Percentiles rank a stretch among this genome's conserved stretches.
Evolutionary conservation across 140 eudicot species (phyloP).

Genomic region (Flaveria floridana): DNA sequence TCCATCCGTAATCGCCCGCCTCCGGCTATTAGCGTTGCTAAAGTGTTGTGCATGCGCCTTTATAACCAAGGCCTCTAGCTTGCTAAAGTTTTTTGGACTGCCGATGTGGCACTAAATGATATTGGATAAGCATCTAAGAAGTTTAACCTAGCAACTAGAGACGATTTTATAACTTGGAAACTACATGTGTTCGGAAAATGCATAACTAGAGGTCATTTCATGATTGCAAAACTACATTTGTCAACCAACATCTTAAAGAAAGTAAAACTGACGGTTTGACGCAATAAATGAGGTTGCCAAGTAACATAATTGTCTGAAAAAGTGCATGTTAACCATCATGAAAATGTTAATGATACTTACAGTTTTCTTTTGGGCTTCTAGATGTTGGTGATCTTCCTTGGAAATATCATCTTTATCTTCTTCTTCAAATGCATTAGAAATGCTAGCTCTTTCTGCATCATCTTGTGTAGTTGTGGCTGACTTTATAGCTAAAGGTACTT

Average conservation of each 20-base stretch:
- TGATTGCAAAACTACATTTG: not conserved
- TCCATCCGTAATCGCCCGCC: too few species aligned
- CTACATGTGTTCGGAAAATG: not conserved
- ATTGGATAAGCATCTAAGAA: not conserved
- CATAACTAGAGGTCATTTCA: not conserved
- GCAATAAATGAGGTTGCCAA: not conserved
- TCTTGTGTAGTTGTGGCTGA: constrained; percentile 12
- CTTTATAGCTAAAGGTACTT: constrained; percentile 13
- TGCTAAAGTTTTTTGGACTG: not conserved
- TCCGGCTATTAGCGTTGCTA: too few species aligned
- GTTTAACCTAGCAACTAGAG: not conserved
- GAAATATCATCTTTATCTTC: not conserved
- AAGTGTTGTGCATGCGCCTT: too few species aligned
- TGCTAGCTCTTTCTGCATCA: constrained; percentile 21
- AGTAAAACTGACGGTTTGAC: not conserved
- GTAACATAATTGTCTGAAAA: not conserved
- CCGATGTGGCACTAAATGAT: not conserved
- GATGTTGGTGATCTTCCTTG: constrained; percentile 37
- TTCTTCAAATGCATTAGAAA: constrained; percentile 34
- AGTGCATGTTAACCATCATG: not conserved
- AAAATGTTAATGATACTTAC: constrained; percentile 26
- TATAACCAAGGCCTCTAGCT: not conserved
- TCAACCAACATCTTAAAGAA: not conserved
- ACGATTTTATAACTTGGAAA: not conserved
- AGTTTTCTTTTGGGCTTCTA: constrained; percentile 39